These are phyloP conservation scores for Elaeis guineensis DNA, from an alignment of 176 grass and related monocot genomes.

Conservation along the genomic window DNA sequence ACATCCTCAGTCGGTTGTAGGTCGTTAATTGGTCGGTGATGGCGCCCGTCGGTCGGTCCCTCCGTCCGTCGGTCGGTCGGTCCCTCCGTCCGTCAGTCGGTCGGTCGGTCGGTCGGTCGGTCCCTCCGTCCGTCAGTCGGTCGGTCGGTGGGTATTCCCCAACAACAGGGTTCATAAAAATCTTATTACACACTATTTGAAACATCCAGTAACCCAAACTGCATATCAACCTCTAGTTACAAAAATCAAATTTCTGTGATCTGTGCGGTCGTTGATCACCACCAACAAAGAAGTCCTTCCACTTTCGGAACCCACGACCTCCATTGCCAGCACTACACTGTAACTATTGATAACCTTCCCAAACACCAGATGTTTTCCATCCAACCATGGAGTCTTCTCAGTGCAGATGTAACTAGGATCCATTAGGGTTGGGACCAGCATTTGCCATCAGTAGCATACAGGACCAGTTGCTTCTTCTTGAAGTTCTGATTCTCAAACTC, in stretches of 20 bases:
- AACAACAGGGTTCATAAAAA: too few species aligned
- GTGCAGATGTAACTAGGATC: constrained; percentile 80
- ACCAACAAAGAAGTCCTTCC: constrained; percentile 33
- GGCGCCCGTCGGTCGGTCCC: too few species aligned
- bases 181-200: too few species aligned
- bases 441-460: constrained; percentile 66
- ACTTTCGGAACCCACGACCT: constrained; percentile 26
- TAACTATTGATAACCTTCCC: constrained; percentile 60
- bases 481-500: constrained; percentile 72
- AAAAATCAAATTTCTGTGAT: background rate
- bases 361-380: constrained; percentile 66
- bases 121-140: too few species aligned
- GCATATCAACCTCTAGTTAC: too few species aligned
- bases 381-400: constrained; percentile 37
- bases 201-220: too few species aligned
- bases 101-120: too few species aligned
- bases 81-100: too few species aligned
- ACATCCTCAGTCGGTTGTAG: too few species aligned
- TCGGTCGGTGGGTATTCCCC: too few species aligned
- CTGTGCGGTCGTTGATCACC: constrained; percentile 50
- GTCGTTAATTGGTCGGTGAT: too few species aligned
- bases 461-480: constrained; percentile 44
- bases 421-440: constrained; percentile 57
- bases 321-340: constrained; percentile 54
- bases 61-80: too few species aligned